Base-by-base conservation (phyloP, 1,284 basidiomycete genomes). In the Anthracocystis panici-leucophaei region DNA sequence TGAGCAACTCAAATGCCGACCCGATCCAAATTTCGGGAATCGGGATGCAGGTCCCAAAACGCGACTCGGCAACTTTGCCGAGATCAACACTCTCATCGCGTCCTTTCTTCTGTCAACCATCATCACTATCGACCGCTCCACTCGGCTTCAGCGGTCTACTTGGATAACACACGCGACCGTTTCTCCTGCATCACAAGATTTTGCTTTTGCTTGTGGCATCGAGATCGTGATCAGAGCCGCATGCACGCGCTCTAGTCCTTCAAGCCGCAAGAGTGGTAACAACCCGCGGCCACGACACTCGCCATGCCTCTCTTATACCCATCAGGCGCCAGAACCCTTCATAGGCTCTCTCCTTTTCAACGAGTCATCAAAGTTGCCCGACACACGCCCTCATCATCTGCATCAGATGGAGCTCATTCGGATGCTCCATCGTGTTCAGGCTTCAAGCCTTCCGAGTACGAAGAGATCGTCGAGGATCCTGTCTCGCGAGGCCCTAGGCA, bases 251-350 rank as follows among this genome's bases (percentile, higher is more conserved):
- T 10, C 7, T 29, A 5, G 31, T 40, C 12, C 12, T 6, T 31
- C 29, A 48, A 25, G 40, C 56, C 23, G 20, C 49, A 53, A 54
- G 20, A 45, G 42, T 52, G 52, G 27, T 56, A 12, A 29, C n/a
- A 25, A 8, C 38, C 57, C 21, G 29, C 25, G 31, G 27, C 18
- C 38, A 18, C 38, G 35, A 56, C 53, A 20, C 20, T 14, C 20
- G 53, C 16, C 40, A 75, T 75, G 72, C 59, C 66, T 23, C 73
- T 75, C 9, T 52, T 41, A 18, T 75, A 75, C 48, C 73, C 73
- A 21, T 66, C 73, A 27, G 64, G 64, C 33, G 73, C 68, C 7
- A 60, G 58, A 10, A 57, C 67, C 2, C 42, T 56, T 18, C 42
- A 59, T 27, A 53, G 54, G 21, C 64, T 75, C 18, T 67, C 73